A percentile compares a stretch with the other conserved stretches of the same genome.
Evolutionary conservation across 495 filamentous ascomycete species (phyloP).

Genomic region (Paragyromitra xinjiangensis): DNA sequence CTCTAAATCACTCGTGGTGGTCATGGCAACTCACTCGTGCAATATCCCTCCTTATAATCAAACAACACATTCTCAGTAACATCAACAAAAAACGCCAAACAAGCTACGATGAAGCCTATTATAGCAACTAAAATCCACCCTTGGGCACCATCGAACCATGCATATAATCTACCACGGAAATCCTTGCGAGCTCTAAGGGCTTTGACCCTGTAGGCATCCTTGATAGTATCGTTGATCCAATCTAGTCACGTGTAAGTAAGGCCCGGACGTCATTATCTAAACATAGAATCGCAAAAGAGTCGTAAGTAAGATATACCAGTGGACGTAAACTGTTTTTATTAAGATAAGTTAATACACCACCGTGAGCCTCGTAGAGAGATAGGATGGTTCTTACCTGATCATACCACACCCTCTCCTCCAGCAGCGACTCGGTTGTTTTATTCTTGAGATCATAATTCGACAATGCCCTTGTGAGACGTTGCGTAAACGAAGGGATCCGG

Average conservation of each 20-base stretch:
- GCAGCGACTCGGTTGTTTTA: slow-evolving; percentile 47
- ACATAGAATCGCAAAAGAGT: not conserved
- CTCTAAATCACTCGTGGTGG: not conserved
- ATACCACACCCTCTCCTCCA: slow-evolving; percentile 94
- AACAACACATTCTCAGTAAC: slow-evolving; percentile 83
- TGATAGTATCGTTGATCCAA: slow-evolving; percentile 98
- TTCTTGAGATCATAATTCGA: slow-evolving; percentile 53
- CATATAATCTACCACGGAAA: slow-evolving; percentile 77
- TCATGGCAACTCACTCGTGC: slow-evolving; percentile 62
- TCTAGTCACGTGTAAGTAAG: slow-evolving; percentile 62
- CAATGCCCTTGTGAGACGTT: slow-evolving; percentile 53
- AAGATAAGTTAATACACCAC: slow-evolving; percentile 29
- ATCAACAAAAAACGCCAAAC: slow-evolving; percentile 88
- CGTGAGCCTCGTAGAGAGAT: slow-evolving; percentile 1
- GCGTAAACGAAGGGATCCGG: slow-evolving; percentile 54
- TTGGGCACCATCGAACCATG: slow-evolving; percentile 86
- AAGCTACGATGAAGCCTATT: slow-evolving; percentile 86
- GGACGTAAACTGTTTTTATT: slow-evolving; percentile 73
- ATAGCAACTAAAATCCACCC: slow-evolving; percentile 94
- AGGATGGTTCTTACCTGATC: slow-evolving; percentile 68
- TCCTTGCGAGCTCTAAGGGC: slow-evolving; percentile 82
- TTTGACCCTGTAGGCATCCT: slow-evolving; percentile 88
- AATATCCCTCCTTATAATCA: slow-evolving; percentile 91
- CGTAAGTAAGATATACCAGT: slow-evolving; percentile 62
- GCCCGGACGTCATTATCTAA: not conserved